Base-by-base conservation (phyloP, 2,329 filamentous ascomycete genomes). In the Septoria linicola region DNA sequence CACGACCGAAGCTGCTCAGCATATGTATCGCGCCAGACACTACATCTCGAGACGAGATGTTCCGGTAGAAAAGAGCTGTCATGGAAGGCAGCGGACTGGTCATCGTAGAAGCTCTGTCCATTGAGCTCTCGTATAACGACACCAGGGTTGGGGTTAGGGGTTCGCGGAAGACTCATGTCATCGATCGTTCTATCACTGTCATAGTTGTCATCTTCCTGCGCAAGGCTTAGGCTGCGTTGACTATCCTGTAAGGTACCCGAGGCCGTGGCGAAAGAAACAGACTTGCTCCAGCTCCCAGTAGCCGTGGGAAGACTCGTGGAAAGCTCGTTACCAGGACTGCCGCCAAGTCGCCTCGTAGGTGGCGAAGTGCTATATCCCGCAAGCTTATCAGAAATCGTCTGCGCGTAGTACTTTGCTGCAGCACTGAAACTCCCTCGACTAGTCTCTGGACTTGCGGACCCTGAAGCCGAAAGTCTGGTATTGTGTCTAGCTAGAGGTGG, bases 1-100 rank as follows among this genome's bases (percentile, higher is more conserved):
- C 81, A 84, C 7, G 77, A 74, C n/a, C 76, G 76, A 3, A 85
- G 72, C 49, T 82, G 70, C 41, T 81, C 70, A 3, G 82, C 80
- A 65, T 85, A 85, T 37, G 76, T 71, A 43, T 72, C 68, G 35
- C 80, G 75, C 69, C 83, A 85, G 2, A 74, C 70, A 5, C 67
- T 68, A 58, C 78, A 79, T 36, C 78, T 69, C 57, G 65, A 67
- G 16, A 74, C 72, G 37, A 78, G 73, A 8, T 69, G 70, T 37
- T 71, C 69, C 36, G 81, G 74, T 4, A 83, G 67, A 16, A 84
- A 66, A 10, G 77, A 71, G 14, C 71, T 66, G 46, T 71, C 13
- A 71, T 2, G 73, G 66, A 44, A 71, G 67, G 10, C 16, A 13
- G 30, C 30, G 11, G 16, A 35, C 14, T 19, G 25, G 52, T 80